Base-by-base conservation (phyloP, 768 basidiomycete species). In the Mycena metata region DNA sequence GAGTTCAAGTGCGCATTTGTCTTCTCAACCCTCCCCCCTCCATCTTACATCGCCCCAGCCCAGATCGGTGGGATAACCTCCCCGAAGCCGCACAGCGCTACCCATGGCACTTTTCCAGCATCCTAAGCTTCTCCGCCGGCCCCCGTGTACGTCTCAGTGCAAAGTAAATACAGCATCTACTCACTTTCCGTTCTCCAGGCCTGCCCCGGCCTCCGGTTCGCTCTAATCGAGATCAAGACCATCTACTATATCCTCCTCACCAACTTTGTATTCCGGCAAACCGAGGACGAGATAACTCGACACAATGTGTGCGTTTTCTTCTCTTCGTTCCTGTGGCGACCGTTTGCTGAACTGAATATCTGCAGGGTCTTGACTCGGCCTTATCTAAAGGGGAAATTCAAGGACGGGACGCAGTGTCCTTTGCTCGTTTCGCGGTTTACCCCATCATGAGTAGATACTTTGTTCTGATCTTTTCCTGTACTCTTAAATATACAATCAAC, bases 151-250 rank as follows among this genome's bases (percentile, higher is more conserved):
- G 92, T 83, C 21, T 59, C 36, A 39, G 47, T 35, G n/a, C 33
- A 62, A 49, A n/a, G 42, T 9, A 43, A 50, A 60, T 36, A 68
- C n/a, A 60, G n/a, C 26, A 30, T 30, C 6, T 30, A 30, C 30
- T 55, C 23, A 36, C 57, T 59, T 67, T 16, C 21, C 30, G 43
- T 64, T 39, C 39, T 39, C 39, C 60, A 95, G 94, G 91, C 92
- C 1, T 95, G 94, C 75, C 91, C 94, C 55, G 94, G 94, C 3
- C 84, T 92, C 81, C 88, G 90, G 24, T 94, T 96, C 77, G 92
- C 94, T 7, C 80, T 94, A 76, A 92, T 95, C 60, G 93, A 96
- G 80, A 90, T 94, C 71, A 95, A 95, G 80, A 84, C 87, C 0
- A 90, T 95, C 75, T 74, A 94, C 11, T 93, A 88, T 72, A 84